These are phyloP conservation scores for Myxozyma monticola DNA, from an alignment of 805 yeast species.

Conservation along the genomic window DNA sequence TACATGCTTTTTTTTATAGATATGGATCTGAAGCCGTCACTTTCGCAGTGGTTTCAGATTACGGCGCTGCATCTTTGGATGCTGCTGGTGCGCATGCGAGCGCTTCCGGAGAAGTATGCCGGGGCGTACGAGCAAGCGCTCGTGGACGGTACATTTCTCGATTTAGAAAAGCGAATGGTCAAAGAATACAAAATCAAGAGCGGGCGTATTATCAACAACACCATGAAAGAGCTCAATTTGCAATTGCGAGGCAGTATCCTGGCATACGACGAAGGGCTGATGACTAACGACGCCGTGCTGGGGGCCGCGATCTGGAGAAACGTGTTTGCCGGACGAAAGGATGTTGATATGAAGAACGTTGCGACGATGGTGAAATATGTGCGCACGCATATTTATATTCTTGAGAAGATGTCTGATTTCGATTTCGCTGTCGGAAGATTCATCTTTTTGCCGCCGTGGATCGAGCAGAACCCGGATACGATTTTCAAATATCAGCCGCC, in stretches of 20 bases:
- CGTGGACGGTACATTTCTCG: conserved; percentile 84
- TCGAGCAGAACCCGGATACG: conserved; percentile 57
- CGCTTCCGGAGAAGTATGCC: conserved; percentile 88
- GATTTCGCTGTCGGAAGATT: conserved; percentile 92
- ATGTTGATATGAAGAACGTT: conserved; percentile 76
- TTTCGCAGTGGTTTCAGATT: conserved; percentile 95
- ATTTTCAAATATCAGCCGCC: conserved; percentile 23
- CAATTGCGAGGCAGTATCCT: conserved; percentile 87
- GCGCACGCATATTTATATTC: conserved; percentile 83
- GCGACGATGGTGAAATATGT: conserved; percentile 90
- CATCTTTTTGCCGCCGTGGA: conserved; percentile 78
- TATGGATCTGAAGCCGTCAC: conserved; percentile 76
- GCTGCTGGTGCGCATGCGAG: conserved; percentile 90
- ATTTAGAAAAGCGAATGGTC: conserved; percentile 80
- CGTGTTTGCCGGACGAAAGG: conserved; percentile 72
- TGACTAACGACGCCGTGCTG: conserved; percentile 59
- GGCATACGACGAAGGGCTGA: conserved; percentile 90
- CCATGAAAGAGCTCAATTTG: conserved; percentile 84
- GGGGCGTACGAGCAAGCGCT: conserved; percentile 87
- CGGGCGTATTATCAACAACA: conserved; percentile 77
- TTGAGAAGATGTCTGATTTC: conserved; percentile 81
- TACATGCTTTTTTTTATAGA: conserved; percentile 40
- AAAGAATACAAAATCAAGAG: conserved; percentile 84
- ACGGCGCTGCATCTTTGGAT: conserved; percentile 92
- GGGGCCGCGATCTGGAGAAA: conserved; percentile 61